Evolutionary conservation across 495 filamentous ascomycete species (phyloP), one percentile per base, ranked within the genome.

Genomic region (Baudoinia panamericana): DNA sequence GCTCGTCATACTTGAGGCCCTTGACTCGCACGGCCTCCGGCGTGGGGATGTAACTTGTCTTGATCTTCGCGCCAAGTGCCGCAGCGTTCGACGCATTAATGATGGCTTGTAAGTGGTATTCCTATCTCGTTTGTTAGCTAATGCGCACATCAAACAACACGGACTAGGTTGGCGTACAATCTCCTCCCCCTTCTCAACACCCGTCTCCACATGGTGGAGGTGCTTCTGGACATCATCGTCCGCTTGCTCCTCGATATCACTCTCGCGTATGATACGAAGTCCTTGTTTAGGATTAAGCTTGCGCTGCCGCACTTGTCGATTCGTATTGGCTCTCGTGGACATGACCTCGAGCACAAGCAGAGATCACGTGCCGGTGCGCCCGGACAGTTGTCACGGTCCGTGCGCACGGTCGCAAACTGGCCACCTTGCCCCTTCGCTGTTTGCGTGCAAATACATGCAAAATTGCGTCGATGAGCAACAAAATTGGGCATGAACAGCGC

Each of bases 101-200:
- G 31, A 84, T 84, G 36, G 79, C 82, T 70, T 97, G 90, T 46
- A 97, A 72, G 80, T 97, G 90, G 67, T 90, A 84, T 80, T 97
- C 90, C 92, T 97, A 66, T 55, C 10, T 6, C 30, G 39, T 9
- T 21, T 31, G 39, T 41, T 22, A 41, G 24, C 20, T 15, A 30
- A 17, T n/a, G 18, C 12, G 15, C 30, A 31, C 13, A 23, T 21
- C 40, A 19, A 40, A 38, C 43, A 50, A 53, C 51, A 57, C 62
- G 63, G 50, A 60, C 56, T 55, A 54, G 54, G 60, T 49, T 33
- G 41, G 85, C 87, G 75, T 62, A 94, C 90, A 67, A 82, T 87
- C 71, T 97, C 88, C 63, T 97, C 90, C 42, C 73, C 79, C 58
- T 92, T 87, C 63, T 97, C 90, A 46, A 97, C 90, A 51, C 90